These are phyloP conservation scores for Pyrenochaeta sp. DNA, from an alignment of 2,329 filamentous ascomycete genomes.

Conservation along the genomic window DNA sequence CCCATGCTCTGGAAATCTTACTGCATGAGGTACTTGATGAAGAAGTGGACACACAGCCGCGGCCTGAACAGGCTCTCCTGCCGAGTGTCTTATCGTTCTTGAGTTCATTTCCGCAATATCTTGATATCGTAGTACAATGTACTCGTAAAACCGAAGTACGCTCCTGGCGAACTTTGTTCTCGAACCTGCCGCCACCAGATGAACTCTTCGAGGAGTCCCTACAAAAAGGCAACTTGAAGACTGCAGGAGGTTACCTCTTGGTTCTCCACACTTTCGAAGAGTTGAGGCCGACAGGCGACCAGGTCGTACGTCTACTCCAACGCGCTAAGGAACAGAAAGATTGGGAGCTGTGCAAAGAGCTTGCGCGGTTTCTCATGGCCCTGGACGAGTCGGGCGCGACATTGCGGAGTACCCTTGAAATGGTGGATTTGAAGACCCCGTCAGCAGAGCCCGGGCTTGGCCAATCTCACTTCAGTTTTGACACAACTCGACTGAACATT, in stretches of 20 bases:
- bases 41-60: constrained; percentile 76
- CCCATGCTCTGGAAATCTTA: constrained; percentile 89
- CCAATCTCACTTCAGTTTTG: constrained; percentile 43
- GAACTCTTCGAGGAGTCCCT: constrained; percentile 94
- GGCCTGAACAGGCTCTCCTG: constrained; percentile 57
- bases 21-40: constrained; percentile 94
- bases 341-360: constrained; percentile 94
- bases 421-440: constrained; percentile 47
- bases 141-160: constrained; percentile 96
- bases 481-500: constrained; percentile 36
- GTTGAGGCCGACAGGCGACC: constrained; percentile 69
- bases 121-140: constrained; percentile 95
- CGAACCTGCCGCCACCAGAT: constrained; percentile 86
- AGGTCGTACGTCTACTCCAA: constrained; percentile 80
- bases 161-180: constrained; percentile 93
- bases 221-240: constrained; percentile 85
- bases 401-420: constrained; percentile 73
- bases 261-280: constrained; percentile 83
- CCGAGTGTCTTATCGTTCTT: constrained; percentile 62
- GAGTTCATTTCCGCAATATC: constrained; percentile 73
- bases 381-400: constrained; percentile 87
- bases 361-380: constrained; percentile 92
- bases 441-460: constrained; percentile 28
- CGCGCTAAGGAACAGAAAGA: constrained; percentile 84
- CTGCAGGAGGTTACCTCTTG: constrained; percentile 93